Evolutionary conservation across 768 basidiomycete genomes (phyloP), one percentile per base, ranked within the genome.

Genomic region (Dacryopinax spathularia): DNA sequence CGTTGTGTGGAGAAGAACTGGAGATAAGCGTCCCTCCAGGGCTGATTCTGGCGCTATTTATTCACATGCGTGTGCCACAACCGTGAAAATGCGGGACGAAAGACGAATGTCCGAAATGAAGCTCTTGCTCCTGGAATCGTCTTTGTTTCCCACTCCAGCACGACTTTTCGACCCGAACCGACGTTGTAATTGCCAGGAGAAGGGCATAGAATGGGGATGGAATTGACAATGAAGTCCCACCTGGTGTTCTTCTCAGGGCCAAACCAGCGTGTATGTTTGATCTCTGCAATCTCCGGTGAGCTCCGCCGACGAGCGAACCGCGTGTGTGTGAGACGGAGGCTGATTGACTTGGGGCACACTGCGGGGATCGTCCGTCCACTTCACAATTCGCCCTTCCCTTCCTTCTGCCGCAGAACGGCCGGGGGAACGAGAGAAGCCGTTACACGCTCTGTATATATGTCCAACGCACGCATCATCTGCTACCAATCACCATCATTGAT

Each of bases 391-490:
- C 48, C 48, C 48, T 27, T 56, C 18, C 48, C 48, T 56, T 20
- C 31, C 48, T 56, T 56, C 48, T 56, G 48, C 48, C 48, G 48
- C 48, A 44, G 43, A 44, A 44, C 43, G 43, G 25, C 25, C 48
- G 48, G 48, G 18, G 48, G 31, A n/a, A n/a, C n/a, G n/a, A 27
- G 48, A 56, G 48, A 56, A 56, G 48, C 13, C 18, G 48, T 5
- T 41, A 41, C 25, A 56, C 48, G 48, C 48, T 56, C 48, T 27
- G 48, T 56, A 56, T 27, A 56, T 56, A 56, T 41, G 4, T 6
- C 39, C 18, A 18, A 15, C 39, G 22, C 22, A 9, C 18, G 48
- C 48, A 56, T 56, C 29, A 25, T 56, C 12, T 10, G 12, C 36
- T 29, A 56, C 7, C 48, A n/a, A 56, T 25, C 43, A 7, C 25